Percentiles rank a stretch among this genome's conserved stretches.
phyloP scores from a whole-genome alignment of 495 filamentous ascomycete species.

The Ascodesmis nigricans region DNA sequence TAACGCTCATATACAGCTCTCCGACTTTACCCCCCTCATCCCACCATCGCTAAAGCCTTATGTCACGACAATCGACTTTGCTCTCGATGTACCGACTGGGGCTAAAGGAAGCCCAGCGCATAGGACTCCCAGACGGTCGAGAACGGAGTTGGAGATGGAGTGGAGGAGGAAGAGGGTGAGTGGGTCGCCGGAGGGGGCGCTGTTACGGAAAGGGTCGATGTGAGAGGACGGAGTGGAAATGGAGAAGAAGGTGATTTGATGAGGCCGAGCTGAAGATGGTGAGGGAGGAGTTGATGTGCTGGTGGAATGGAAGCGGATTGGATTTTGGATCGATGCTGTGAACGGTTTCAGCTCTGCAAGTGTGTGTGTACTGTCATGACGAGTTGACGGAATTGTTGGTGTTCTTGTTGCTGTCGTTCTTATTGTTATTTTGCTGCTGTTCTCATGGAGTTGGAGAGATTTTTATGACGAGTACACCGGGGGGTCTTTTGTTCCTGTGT shows the following conservation, averaged over 20 bases:
- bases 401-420: slow-evolving; percentile 3
- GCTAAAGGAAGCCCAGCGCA: slow-evolving; percentile 7
- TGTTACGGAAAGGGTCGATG: slow-evolving; percentile 6
- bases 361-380: too few species aligned
- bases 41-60: slow-evolving; percentile 6
- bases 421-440: slow-evolving; percentile 9
- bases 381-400: slow-evolving; percentile 11
- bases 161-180: slow-evolving; percentile 7
- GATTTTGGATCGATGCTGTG: slow-evolving; percentile 12
- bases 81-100: slow-evolving; percentile 7
- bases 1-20: slow-evolving; percentile 10
- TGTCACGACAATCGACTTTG: slow-evolving; percentile 13
- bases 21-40: slow-evolving; percentile 16
- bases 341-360: slow-evolving; percentile 11
- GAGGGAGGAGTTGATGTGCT: slow-evolving; percentile 6
- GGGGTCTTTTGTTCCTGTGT: slow-evolving; percentile 4
- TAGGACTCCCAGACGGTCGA: slow-evolving; percentile 3
- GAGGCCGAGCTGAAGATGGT: too few species aligned
- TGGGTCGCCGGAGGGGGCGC: slow-evolving; percentile 4
- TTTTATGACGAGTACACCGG: too few species aligned
- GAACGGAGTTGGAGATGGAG: slow-evolving; percentile 14
- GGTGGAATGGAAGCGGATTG: slow-evolving; percentile 10
- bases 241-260: too few species aligned
- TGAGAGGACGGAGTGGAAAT: too few species aligned
- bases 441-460: slow-evolving; percentile 1